Base-by-base conservation (phyloP, 176 grass and related monocot genomes). In the Tuctoria greenei region DNA sequence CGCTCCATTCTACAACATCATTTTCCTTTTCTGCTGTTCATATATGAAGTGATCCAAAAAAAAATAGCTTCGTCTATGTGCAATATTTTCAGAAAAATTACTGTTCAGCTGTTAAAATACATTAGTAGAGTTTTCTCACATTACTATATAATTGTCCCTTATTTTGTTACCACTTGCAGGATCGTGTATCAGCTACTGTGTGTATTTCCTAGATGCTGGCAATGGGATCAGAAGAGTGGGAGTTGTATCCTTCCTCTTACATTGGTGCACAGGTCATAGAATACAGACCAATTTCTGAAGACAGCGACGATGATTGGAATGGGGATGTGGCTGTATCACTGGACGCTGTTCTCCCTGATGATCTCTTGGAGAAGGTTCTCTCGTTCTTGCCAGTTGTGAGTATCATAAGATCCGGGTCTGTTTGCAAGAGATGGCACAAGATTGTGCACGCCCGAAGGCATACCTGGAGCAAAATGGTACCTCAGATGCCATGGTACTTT, bases 401-500 rank as follows among this genome's bases (percentile, higher is more conserved):
- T 75, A 82, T 92, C 67, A 79, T 97, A 78, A 84, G 93, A 72
- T 92, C 85, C 3, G 85, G 87, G n/a, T 83, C 75, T 37, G 90
- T 97, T 68, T 93, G 90, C 85, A 97, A 93, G 67, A 85, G 90
- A 46, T 97, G 93, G 93, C 59, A 86, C 20, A 82, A 90, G 26
- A 75, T 84, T 24, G 93, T 97, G 73, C 79, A 61, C n/a, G 72
- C 85, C 20, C 77, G 61, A 16, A 80, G 80, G 76, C 68, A 55
- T 31, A 82, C 83, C 10, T 87, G 83, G 82, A 88, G 74, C n/a
- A 74, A 76, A 12, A 81, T 84, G 65, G 76, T 57, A 44, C 82
- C 93, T 41, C 93, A 97, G 74, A 97, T 86, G 61, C 93, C 93
- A 75, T 93, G 93, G 93, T 97, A 97, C 85, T 93, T 97, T 76